Evolutionary conservation across 257 asterid genomes (phyloP).

Genomic region (Solanum tacnaense): DNA sequence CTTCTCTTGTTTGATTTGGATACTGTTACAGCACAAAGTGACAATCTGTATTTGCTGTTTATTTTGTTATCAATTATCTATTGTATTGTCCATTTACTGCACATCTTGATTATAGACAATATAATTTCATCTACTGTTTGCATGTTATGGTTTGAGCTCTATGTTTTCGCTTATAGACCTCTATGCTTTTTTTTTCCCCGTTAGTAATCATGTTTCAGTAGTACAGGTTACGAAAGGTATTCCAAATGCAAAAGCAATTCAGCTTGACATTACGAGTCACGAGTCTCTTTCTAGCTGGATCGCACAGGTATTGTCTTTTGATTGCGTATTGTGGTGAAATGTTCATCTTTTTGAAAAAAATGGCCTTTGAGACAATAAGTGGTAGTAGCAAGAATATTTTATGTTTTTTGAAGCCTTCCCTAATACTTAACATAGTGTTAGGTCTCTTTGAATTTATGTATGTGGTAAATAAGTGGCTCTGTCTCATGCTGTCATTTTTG

Average conservation of each 20-base stretch:
- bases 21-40: background rate
- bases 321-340: background rate
- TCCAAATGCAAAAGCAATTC: constrained; percentile 65
- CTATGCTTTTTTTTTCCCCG: background rate
- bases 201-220: background rate
- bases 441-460: background rate
- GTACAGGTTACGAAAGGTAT: constrained; percentile 64
- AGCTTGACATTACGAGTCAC: constrained; percentile 55
- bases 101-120: background rate
- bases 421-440: background rate
- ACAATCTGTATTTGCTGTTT: background rate
- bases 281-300: constrained; percentile 40
- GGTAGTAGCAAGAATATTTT: background rate
- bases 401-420: background rate
- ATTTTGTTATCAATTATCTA: background rate
- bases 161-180: background rate
- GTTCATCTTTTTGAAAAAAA: background rate
- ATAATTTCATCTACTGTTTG: background rate
- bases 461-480: background rate
- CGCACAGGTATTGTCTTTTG: constrained; percentile 39
- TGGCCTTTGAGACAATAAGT: background rate
- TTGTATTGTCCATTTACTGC: background rate
- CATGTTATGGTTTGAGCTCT: background rate
- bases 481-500: background rate
- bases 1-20: background rate